These are phyloP conservation scores for Globisporangium paroecandrum DNA, from an alignment of 352 stramenopile species.

Conservation along the genomic window DNA sequence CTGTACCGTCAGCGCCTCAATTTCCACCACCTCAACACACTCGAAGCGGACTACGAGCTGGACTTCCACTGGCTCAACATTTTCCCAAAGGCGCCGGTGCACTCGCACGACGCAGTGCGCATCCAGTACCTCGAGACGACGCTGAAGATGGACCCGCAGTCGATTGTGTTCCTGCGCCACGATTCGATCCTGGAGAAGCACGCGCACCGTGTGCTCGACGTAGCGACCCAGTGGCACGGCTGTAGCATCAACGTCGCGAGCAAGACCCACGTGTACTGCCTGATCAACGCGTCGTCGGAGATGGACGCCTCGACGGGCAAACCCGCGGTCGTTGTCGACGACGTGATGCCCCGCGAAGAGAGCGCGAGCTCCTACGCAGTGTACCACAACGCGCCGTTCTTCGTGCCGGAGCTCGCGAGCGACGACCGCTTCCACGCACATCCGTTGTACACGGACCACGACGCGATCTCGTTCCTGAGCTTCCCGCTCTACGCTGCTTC, in stretches of 20 bases:
- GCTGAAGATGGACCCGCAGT: constrained; percentile 58
- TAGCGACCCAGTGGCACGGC: constrained; percentile 63
- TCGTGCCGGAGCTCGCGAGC: constrained; percentile 55
- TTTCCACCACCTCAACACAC: constrained; percentile 59
- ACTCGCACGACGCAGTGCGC: constrained; percentile 31
- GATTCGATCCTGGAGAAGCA: constrained; percentile 48
- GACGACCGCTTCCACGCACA: constrained; percentile 68
- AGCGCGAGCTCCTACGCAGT: constrained; percentile 67
- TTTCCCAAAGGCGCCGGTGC: constrained; percentile 71
- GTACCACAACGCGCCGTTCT: constrained; percentile 62
- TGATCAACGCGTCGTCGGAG: constrained; percentile 47
- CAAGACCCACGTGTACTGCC: constrained; percentile 59
- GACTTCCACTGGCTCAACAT: constrained; percentile 80
- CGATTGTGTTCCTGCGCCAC: constrained; percentile 56
- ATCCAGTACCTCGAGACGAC: constrained; percentile 49
- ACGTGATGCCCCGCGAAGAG: constrained; percentile 59
- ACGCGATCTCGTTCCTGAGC: constrained; percentile 59
- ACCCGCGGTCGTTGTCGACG: constrained; percentile 45
- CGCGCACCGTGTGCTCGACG: constrained; percentile 42
- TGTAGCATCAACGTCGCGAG: constrained; percentile 68
- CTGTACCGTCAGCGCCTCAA: constrained; percentile 14
- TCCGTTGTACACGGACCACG: constrained; percentile 58
- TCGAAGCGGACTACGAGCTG: constrained; percentile 57
- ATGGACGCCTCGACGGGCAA: constrained; percentile 26
- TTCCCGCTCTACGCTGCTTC: constrained; percentile 59